Conservation (phyloP, 345 rosid genomes). For the Citrus sp. region DNA sequence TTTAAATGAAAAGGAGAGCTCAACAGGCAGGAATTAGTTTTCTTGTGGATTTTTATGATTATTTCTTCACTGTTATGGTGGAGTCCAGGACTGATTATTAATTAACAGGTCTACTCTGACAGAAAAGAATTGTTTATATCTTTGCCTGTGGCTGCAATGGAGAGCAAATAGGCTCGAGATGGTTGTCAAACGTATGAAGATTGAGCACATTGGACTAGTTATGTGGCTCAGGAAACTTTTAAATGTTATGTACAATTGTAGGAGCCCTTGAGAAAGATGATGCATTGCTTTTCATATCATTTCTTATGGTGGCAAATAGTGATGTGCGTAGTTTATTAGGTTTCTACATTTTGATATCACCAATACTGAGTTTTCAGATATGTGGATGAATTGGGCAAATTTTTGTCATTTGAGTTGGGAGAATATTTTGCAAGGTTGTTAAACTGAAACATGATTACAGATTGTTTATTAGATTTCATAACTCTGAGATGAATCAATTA, state of each 20-base stretch:
- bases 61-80: constrained; percentile 15
- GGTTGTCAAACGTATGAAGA: constrained; percentile 8
- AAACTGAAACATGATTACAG: background rate
- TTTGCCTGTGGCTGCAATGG: constrained; percentile 11
- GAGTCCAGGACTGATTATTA: constrained; percentile 10
- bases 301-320: background rate
- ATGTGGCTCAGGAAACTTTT: constrained; percentile 18
- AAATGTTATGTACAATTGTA: constrained; percentile 21
- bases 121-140: background rate
- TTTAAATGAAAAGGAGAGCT: constrained; percentile 21
- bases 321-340: background rate
- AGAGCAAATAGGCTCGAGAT: constrained; percentile 12
- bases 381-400: constrained; percentile 2
- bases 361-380: constrained; percentile 9
- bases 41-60: background rate
- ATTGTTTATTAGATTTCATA: too few relatives aligned
- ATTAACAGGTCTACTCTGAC: constrained; percentile 8
- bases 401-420: background rate
- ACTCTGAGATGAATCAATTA: too few relatives aligned
- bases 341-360: constrained; percentile 4
- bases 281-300: constrained; percentile 5
- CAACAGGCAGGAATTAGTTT: constrained; percentile 4
- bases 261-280: constrained; percentile 14
- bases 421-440: background rate
- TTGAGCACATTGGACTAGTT: constrained; percentile 15